Conservation (phyloP, 352 stramenopile species). For the Globisporangium iwayamae region DNA sequence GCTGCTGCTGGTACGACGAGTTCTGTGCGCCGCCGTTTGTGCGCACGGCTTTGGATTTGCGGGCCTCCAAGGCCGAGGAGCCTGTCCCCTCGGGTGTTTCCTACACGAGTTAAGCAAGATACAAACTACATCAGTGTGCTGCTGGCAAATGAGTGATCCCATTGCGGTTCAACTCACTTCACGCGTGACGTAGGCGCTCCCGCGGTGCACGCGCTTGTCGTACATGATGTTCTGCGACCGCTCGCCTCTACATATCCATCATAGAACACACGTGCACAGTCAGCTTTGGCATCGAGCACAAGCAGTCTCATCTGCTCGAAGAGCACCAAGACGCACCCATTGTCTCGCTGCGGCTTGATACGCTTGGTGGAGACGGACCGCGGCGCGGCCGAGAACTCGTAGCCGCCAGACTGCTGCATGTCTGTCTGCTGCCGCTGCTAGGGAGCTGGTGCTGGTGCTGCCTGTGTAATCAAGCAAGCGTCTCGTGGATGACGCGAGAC, state of each 20-base stretch:
- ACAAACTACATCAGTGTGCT: too few relatives aligned
- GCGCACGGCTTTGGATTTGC: constrained; percentile 11
- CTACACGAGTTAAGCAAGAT: constrained; percentile 2
- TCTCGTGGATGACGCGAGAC: not conserved
- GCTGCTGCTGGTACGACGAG: constrained; percentile 19
- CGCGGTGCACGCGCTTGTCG: constrained; percentile 90
- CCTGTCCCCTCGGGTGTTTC: constrained; percentile 27
- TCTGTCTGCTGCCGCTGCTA: not conserved
- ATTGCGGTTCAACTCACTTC: too few relatives aligned
- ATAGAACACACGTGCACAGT: not conserved
- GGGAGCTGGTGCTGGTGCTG: not conserved
- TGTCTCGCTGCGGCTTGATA: constrained; percentile 44
- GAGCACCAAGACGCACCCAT: too few relatives aligned
- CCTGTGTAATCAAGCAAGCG: not conserved
- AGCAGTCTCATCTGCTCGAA: too few relatives aligned
- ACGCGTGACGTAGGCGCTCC: constrained; percentile 88
- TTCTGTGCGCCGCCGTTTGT: not conserved
- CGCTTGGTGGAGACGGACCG: constrained; percentile 75
- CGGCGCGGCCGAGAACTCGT: constrained; percentile 68
- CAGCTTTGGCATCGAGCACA: not conserved
- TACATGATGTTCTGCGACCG: constrained; percentile 92
- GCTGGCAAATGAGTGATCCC: too few relatives aligned
- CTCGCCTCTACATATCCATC: constrained; percentile 24
- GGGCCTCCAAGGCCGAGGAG: not conserved
- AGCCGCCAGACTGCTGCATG: constrained; percentile 49